These are phyloP conservation scores for Candida cerambycidarum DNA, from an alignment of 805 yeast genomes.

Conservation along the genomic window DNA sequence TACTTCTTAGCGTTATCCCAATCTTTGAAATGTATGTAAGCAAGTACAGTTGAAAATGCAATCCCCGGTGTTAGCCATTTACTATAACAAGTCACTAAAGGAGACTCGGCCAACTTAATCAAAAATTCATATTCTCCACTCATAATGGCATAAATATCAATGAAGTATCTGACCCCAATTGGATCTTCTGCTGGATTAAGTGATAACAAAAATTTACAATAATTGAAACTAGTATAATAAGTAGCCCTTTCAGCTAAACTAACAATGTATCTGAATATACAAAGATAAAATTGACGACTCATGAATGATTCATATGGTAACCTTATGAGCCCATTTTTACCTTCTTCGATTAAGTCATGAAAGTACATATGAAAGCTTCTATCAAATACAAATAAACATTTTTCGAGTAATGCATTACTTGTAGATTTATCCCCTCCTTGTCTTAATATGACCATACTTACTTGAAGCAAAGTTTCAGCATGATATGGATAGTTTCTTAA, in stretches of 20 bases:
- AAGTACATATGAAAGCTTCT: conserved; percentile 65
- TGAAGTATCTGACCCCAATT: conserved; percentile 75
- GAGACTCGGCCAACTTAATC: conserved; percentile 54
- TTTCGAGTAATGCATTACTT: conserved; percentile 71
- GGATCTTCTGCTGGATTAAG: conserved; percentile 81
- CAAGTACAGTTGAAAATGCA: conserved; percentile 63
- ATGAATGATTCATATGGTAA: conserved; percentile 73
- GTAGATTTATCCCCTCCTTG: conserved; percentile 72
- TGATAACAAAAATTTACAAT: conserved; percentile 67
- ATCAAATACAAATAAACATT: conserved; percentile 78
- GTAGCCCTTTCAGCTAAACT: conserved; percentile 77
- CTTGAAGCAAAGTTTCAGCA: conserved; percentile 74
- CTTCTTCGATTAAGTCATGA: conserved; percentile 40
- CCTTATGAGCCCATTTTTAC: conserved; percentile 59
- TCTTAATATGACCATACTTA: conserved; percentile 67
- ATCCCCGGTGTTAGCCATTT: conserved; percentile 76
- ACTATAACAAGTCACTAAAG: conserved; percentile 54
- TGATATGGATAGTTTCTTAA: conserved; percentile 70
- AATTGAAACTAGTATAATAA: conserved; percentile 71
- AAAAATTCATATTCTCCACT: conserved; percentile 65
- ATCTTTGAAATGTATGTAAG: conserved; percentile 49
- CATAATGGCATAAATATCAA: conserved; percentile 73
- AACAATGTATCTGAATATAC: conserved; percentile 69
- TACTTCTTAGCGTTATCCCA: conserved; percentile 46
- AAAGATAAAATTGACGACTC: conserved; percentile 75